Conservation (phyloP, 1,139 yeast species). For the Yamadazyma spencermartinsiae region DNA sequence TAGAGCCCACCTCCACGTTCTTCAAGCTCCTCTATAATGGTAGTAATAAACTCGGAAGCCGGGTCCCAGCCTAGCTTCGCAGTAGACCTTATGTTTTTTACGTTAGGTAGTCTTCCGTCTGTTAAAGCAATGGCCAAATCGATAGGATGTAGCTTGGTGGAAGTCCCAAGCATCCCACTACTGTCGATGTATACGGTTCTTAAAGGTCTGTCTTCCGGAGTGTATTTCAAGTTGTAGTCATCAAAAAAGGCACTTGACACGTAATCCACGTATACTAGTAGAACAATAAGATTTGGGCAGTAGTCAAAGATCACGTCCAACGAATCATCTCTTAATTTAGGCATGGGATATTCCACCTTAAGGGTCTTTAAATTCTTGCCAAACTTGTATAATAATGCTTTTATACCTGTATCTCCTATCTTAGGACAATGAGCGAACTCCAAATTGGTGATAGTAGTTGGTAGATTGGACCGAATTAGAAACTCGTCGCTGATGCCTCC, state of each 20-base stretch:
- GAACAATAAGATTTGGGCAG: constrained; percentile 68
- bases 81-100: constrained; percentile 66
- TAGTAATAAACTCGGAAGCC: constrained; percentile 60
- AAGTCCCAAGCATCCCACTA: constrained; percentile 86
- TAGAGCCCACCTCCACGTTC: constrained; percentile 46
- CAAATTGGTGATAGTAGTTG: constrained; percentile 64
- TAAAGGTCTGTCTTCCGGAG: constrained; percentile 54
- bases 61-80: constrained; percentile 89
- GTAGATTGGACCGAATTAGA: constrained; percentile 64
- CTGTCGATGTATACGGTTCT: constrained; percentile 70
- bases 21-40: constrained; percentile 39
- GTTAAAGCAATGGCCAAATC: constrained; percentile 83
- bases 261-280: constrained; percentile 81
- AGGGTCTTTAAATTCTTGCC: constrained; percentile 66
- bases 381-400: constrained; percentile 56
- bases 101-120: constrained; percentile 71
- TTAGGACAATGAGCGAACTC: constrained; percentile 89
- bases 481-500: constrained; percentile 91
- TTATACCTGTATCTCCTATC: constrained; percentile 60
- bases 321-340: constrained; percentile 66
- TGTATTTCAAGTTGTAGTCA: constrained; percentile 51
- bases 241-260: constrained; percentile 65
- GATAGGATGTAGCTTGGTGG: constrained; percentile 79
- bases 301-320: constrained; percentile 70
- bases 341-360: constrained; percentile 85